Evolutionary conservation across 805 yeast species (phyloP), one percentile per base, ranked within the genome.

Genomic region (Vanderwaltozyma verrucispora): DNA sequence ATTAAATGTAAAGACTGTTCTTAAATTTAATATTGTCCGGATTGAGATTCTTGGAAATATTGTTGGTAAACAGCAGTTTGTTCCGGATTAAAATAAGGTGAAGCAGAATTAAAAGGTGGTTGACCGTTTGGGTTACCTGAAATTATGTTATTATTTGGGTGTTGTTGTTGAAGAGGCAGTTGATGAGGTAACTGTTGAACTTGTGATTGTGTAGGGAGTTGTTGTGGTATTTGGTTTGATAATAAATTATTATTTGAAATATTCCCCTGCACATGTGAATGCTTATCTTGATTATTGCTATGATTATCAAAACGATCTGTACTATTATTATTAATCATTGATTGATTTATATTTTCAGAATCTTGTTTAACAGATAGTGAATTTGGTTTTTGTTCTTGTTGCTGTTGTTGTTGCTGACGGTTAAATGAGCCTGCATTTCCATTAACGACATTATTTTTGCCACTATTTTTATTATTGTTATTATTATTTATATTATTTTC

Each of bases 41-140:
- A 80, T 54, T 72, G 79, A 40, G 71, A 67, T 54, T 70, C 71
- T 46, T 72, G 69, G 52, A 77, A 74, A 58, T 76, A 78, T 46
- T 75, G 80, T 56, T 76, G 78, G 48, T 77, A 75, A 36, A 74
- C 80, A 42, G 71, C 69, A 37, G 69, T 65, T 47, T 67, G 71
- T 37, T 72, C 75, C 34, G 72, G 71, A 47, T 70, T 73, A 43
- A 69, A 59, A 46, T 69, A 72, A 3, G 48, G 44, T 10, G 43
- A 36, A 4, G 48, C 42, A 14, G 42, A 34, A 32, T 46, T 45
- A 10, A 44, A 72, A 68, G 46, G 49, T 43, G 43, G 52, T 58
- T 69, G 48, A 64, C 64, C 49, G 9, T 42, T 33, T 18, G 32
- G 41, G 24, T 31, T 31, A 26, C 36, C 33, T 32, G 59, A 44